Evolutionary conservation across 1,139 yeast genomes (phyloP).

Genomic region (Blastobotrys serpentis): DNA sequence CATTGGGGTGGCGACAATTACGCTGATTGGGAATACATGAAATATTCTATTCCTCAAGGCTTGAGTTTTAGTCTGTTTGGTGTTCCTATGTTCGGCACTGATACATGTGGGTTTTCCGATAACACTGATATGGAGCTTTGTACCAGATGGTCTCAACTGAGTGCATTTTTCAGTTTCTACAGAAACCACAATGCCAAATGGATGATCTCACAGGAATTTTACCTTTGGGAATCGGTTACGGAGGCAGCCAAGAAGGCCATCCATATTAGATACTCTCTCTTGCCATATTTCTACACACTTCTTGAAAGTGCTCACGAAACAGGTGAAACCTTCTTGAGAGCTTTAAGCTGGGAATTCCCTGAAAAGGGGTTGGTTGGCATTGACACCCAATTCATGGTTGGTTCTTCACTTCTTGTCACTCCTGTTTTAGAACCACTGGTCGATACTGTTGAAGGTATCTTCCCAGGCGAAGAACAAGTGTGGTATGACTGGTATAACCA

Average conservation of each 20-base stretch:
- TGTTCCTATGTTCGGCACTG: conserved; percentile 26
- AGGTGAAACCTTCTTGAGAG: conserved; percentile 24
- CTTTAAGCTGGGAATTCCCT: conserved; percentile 27
- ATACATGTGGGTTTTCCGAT: conserved; percentile 24
- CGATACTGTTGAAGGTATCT: conserved; percentile 33
- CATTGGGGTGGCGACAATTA: conserved; percentile 31
- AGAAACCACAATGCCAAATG: conserved; percentile 23
- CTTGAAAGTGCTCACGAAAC: conserved; percentile 20
- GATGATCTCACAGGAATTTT: conserved; percentile 22
- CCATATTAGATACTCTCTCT: conserved; percentile 22
- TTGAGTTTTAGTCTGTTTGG: conserved; percentile 24
- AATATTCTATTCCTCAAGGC: conserved; percentile 22
- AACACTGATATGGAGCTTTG: conserved; percentile 24
- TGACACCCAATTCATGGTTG: conserved; percentile 25
- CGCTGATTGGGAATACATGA: conserved; percentile 23
- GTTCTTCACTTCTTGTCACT: conserved; percentile 23
- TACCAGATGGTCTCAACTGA: conserved; percentile 25
- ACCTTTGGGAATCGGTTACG: conserved; percentile 23
- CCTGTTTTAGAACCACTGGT: conserved; percentile 23
- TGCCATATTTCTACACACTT: conserved; percentile 26
- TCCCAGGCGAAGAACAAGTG: conserved; percentile 29
- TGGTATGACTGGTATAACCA: conserved; percentile 43
- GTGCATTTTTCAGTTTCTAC: conserved; percentile 26
- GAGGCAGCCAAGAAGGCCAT: conserved; percentile 23
- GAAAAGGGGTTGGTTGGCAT: conserved; percentile 16